Conservation (phyloP, 495 filamentous ascomycete genomes). For the Penicillium herquei region DNA sequence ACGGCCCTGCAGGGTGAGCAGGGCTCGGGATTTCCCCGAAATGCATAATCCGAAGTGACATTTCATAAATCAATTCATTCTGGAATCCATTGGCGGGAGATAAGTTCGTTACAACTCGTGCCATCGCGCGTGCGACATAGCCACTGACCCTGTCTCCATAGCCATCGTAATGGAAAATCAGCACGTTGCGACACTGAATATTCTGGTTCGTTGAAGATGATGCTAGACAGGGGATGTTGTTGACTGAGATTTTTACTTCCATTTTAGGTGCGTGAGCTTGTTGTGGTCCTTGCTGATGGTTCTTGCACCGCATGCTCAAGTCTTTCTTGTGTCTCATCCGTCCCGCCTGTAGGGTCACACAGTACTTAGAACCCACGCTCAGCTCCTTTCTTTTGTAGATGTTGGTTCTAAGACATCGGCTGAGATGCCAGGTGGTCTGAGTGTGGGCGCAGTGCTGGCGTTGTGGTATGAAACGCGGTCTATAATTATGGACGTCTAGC, state of each 20-base stretch:
- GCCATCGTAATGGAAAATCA: neutral
- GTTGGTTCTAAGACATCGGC: neutral
- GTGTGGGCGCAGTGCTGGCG: neutral
- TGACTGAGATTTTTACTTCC: neutral
- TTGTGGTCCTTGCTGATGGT: neutral
- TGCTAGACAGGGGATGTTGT: neutral
- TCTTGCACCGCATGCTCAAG: conserved; percentile 9
- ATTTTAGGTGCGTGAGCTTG: neutral
- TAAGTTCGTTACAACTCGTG: conserved; percentile 4
- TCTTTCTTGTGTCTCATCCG: conserved; percentile 7
- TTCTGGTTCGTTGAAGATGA: conserved; percentile 1
- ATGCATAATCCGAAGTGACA: conserved; percentile 1
- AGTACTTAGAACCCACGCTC: neutral
- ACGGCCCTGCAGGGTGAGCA: neutral
- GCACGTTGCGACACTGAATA: conserved; percentile 4
- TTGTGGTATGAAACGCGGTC: conserved; percentile 1
- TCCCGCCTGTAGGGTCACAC: conserved; percentile 15
- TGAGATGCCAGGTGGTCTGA: neutral
- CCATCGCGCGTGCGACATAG: conserved; percentile 7
- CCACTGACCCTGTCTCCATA: too few relatives aligned
- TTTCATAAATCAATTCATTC: neutral
- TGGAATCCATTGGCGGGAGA: conserved; percentile 1
- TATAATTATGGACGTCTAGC: neutral
- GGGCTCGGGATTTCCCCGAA: neutral
- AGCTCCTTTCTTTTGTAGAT: neutral